Evolutionary conservation across 495 filamentous ascomycete species (phyloP), one percentile per base, ranked within the genome.

Genomic region (Gamarada debralockiae): DNA sequence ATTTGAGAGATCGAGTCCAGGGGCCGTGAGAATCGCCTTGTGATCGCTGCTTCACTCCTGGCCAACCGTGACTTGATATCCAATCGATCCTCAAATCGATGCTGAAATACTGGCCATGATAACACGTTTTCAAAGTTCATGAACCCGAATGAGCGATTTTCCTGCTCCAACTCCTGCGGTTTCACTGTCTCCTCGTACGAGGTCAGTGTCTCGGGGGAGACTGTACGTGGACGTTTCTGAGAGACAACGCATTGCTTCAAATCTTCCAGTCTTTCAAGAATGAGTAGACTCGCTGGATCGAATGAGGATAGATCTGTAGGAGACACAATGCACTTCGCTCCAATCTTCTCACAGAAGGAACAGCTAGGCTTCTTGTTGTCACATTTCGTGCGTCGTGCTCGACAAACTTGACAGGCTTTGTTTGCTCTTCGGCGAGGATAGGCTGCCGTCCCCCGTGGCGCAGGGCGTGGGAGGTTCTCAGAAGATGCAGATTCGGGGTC

Each of bases 211-310:
- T n/a, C 27, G 27, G 27, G 5, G 10, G 27, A 29, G 27, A 29
- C 5, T 29, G 10, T 4, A 29, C 10, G 27, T 10, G 10, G 4
- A 4, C 27, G 27, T 29, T 29, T 29, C 27, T 29, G 5, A 29
- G 10, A 10, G 27, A 10, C 27, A 29, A 10, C 27, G 27, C 27
- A n/a, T n/a, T n/a, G n/a, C n/a, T n/a, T n/a, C n/a, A n/a, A n/a
- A n/a, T n/a, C n/a, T n/a, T n/a, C n/a, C n/a, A n/a, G n/a, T n/a
- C n/a, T n/a, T n/a, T n/a, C n/a, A n/a, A n/a, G n/a, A n/a, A n/a
- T n/a, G n/a, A n/a, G n/a, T 10, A 29, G 73, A 78, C 76, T 38
- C 73, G 73, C 9, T 60, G 64, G 20, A 71, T 29, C 27, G 27
- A 29, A 29, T 29, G 27, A 74, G 13, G 75, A 10, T 29, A 29